Percentiles rank a stretch among this genome's conserved stretches.
phyloP scores from a whole-genome alignment of 2,329 filamentous ascomycete genomes.

The Ascochyta rabiei region DNA sequence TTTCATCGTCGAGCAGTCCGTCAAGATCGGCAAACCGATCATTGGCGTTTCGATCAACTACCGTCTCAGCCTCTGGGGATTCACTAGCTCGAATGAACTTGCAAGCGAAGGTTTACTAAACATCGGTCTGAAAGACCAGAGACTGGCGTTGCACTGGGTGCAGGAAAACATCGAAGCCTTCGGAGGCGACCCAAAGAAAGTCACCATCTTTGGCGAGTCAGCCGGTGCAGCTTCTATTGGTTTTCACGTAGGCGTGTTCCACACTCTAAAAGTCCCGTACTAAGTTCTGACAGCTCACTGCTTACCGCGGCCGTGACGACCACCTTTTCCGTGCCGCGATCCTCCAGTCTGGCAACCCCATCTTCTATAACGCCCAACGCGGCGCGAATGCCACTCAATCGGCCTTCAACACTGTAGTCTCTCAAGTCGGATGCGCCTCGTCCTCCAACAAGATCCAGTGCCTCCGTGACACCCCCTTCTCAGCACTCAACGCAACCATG shows the following conservation, averaged over 20 bases:
- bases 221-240: slow-evolving; percentile 36
- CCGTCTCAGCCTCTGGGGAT: slow-evolving; percentile 33
- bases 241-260: slow-evolving; percentile 42
- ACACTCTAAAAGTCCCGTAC: slow-evolving; percentile 33
- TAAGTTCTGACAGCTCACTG: slow-evolving; percentile 49
- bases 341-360: slow-evolving; percentile 49
- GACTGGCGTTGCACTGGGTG: slow-evolving; percentile 61
- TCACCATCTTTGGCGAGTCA: slow-evolving; percentile 53
- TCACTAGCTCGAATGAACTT: slow-evolving; percentile 22
- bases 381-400: slow-evolving; percentile 15
- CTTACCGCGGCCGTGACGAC: slow-evolving; percentile 55
- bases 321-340: slow-evolving; percentile 54
- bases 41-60: slow-evolving; percentile 35
- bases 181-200: slow-evolving; percentile 54
- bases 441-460: slow-evolving; percentile 27
- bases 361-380: slow-evolving; percentile 27
- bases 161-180: slow-evolving; percentile 55
- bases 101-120: slow-evolving; percentile 45
- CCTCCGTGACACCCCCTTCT: slow-evolving; percentile 65
- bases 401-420: slow-evolving; percentile 41
- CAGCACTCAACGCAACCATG: slow-evolving; percentile 61
- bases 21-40: slow-evolving; percentile 32
- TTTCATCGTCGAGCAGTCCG: slow-evolving; percentile 28
- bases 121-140: slow-evolving; percentile 61
- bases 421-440: slow-evolving; percentile 20